phyloP scores from a whole-genome alignment of 169 alveolate species.

The Plasmodium gonderi region DNA sequence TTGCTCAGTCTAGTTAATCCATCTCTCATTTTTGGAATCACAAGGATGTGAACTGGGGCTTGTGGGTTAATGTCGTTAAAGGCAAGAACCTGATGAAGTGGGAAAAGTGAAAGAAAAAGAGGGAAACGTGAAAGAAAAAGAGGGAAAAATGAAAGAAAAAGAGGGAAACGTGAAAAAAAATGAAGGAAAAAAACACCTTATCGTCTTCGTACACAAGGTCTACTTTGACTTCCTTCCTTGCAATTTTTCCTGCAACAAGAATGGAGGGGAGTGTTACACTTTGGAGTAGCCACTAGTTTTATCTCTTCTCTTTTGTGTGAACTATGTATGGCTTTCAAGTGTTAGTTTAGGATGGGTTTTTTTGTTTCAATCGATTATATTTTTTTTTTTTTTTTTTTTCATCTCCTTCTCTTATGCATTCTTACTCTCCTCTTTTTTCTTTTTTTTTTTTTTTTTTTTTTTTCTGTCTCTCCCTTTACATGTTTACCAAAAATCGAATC shows the following conservation, averaged over 20 bases:
- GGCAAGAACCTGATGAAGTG: slow-evolving; percentile 85
- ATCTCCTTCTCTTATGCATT: too few species aligned
- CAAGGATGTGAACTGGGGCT: slow-evolving; percentile 93
- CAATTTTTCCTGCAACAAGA: slow-evolving; percentile 41
- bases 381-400: neutral
- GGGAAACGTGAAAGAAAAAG: neutral
- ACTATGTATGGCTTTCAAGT: too few species aligned
- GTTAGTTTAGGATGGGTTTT: too few species aligned
- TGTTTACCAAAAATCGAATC: slow-evolving; percentile 37
- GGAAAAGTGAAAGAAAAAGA: neutral
- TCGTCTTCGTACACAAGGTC: slow-evolving; percentile 63
- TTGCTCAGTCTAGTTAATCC: slow-evolving; percentile 90
- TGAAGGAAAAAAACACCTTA: neutral
- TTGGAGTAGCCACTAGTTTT: neutral
- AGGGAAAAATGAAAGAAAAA: neutral
- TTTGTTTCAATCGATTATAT: too few species aligned
- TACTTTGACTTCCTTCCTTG: slow-evolving; percentile 28
- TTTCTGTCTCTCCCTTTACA: neutral
- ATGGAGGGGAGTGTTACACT: neutral
- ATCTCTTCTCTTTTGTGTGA: too few species aligned
- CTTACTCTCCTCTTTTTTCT: too few species aligned
- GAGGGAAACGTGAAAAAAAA: neutral
- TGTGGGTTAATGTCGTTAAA: slow-evolving; percentile 93
- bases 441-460: neutral
- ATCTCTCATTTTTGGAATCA: slow-evolving; percentile 91